Evolutionary conservation across 2,329 filamentous ascomycete genomes (phyloP).

Genomic region (Hortaea sp.): DNA sequence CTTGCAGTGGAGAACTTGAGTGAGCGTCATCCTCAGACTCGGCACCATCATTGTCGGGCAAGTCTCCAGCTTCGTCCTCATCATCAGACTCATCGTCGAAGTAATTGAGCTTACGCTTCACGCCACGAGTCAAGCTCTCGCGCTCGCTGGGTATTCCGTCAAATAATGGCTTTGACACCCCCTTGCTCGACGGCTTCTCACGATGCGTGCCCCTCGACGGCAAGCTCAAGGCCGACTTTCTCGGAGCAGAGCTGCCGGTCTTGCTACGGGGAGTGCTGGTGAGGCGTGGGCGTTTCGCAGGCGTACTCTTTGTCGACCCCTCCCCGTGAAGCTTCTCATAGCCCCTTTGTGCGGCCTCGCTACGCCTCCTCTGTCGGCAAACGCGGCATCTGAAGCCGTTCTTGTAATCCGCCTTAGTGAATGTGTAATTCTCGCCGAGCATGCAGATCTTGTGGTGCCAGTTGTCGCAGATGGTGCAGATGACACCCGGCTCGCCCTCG

Average conservation of each 20-base stretch:
- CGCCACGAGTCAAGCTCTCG: not conserved
- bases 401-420: not conserved
- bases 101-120: not conserved
- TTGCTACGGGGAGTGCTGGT: not conserved
- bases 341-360: not conserved
- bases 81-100: not conserved
- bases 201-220: no score
- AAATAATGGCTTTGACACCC: no score
- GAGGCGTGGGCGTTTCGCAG: not conserved
- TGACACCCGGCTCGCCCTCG: slow-evolving; percentile 1
- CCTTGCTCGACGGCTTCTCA: not conserved
- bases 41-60: not conserved
- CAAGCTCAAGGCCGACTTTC: not conserved
- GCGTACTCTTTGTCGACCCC: not conserved
- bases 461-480: slow-evolving; percentile 3
- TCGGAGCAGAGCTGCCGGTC: not conserved
- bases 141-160: not conserved
- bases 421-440: slow-evolving; percentile 1
- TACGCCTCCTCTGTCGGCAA: slow-evolving; percentile 1
- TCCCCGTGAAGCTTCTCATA: not conserved
- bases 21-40: not conserved
- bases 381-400: not conserved
- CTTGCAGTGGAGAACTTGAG: not conserved
- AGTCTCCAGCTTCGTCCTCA: not conserved
- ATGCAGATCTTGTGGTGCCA: slow-evolving; percentile 7